These are phyloP conservation scores for Tetragonia tetragonoides DNA, from an alignment of 148 eudicot genomes.

Conservation along the genomic window DNA sequence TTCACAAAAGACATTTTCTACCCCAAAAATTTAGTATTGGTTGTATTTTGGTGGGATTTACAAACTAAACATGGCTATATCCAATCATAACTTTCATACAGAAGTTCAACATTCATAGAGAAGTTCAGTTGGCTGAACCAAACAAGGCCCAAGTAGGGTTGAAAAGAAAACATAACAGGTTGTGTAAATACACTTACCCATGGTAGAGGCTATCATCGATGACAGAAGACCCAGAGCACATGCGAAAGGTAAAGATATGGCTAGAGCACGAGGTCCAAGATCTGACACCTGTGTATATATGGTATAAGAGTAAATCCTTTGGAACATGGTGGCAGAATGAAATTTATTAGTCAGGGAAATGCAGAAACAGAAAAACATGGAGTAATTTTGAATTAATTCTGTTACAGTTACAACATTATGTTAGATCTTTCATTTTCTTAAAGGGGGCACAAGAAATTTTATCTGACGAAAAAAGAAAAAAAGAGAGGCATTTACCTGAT, in stretches of 20 bases:
- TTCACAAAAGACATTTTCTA: too few species aligned
- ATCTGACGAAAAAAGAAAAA: too few species aligned
- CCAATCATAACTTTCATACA: too few species aligned
- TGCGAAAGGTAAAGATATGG: conserved; percentile 35
- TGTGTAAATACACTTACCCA: conserved; percentile 21
- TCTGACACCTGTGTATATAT: conserved; percentile 23
- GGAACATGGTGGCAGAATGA: background rate
- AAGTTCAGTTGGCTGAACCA: too few species aligned
- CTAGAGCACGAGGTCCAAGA: conserved; percentile 35
- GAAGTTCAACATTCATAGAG: too few species aligned
- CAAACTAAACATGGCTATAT: too few species aligned
- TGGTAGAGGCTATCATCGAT: conserved; percentile 37
- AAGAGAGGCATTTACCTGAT: background rate
- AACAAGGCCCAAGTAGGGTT: background rate
- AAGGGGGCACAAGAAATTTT: background rate
- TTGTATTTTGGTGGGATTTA: too few species aligned
- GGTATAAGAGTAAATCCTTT: background rate
- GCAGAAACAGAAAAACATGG: background rate
- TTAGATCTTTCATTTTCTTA: too few species aligned
- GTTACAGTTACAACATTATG: background rate
- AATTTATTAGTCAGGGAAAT: background rate
- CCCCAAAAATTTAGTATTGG: too few species aligned
- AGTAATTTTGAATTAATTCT: background rate
- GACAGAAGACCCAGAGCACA: conserved; percentile 34
- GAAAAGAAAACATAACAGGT: background rate